These are phyloP conservation scores for Fraxinus platypoda DNA, from an alignment of 305 asterid genomes.

Conservation along the genomic window DNA sequence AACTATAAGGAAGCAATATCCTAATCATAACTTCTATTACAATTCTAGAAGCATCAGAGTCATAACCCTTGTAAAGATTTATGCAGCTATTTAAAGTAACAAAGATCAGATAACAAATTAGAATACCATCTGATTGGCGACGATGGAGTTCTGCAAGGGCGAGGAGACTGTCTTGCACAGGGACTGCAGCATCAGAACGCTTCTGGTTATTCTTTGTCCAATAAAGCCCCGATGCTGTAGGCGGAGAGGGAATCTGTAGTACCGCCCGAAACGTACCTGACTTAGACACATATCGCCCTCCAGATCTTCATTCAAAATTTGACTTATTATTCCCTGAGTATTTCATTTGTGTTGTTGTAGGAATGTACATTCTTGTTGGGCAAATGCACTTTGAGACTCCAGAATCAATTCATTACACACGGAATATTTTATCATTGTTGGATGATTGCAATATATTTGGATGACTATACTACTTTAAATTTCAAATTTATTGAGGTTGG, in stretches of 20 bases:
- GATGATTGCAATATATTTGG: no score
- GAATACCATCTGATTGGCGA: background rate
- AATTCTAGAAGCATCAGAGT: background rate
- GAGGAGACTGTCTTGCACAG: background rate
- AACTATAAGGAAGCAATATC: background rate
- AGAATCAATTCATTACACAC: no score
- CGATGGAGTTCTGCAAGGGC: constrained; percentile 16
- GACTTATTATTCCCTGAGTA: no score
- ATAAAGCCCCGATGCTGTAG: constrained; percentile 26
- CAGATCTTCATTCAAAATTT: background rate
- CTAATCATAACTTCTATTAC: background rate
- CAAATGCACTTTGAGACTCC: no score
- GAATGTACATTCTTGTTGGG: no score
- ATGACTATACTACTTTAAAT: no score
- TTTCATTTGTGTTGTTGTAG: no score
- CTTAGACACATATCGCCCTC: constrained; percentile 40
- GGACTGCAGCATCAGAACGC: background rate
- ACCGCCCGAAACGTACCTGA: constrained; percentile 32
- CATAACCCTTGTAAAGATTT: background rate
- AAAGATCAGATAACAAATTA: constrained; percentile 12
- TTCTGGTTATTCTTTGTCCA: constrained; percentile 39
- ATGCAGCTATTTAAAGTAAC: background rate
- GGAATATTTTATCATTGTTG: no score
- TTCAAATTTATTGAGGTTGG: no score
- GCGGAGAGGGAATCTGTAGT: background rate